A percentile compares a stretch with the other conserved stretches of the same genome.
phyloP scores from a whole-genome alignment of 108 stramenopile species.

The Cyclostephanos invisitatus region DNA sequence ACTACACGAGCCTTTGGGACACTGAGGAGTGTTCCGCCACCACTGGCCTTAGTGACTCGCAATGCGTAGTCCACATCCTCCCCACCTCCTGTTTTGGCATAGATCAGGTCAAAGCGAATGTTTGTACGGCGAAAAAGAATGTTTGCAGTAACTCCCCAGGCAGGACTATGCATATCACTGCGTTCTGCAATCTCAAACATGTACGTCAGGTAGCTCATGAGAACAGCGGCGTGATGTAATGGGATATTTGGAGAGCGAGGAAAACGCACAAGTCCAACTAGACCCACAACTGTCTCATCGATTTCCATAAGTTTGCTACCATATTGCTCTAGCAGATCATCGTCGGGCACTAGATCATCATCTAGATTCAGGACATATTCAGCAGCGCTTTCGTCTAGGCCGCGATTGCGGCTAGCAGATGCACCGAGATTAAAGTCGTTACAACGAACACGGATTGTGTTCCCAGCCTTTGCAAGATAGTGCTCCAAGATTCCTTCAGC shows the following conservation, averaged over 20 bases:
- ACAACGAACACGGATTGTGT: conserved; percentile 50
- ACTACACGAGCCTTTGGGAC: conserved; percentile 37
- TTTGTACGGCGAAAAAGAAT: conserved; percentile 46
- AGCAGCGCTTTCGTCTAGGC: conserved; percentile 46
- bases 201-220: conserved; percentile 65
- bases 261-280: conserved; percentile 54
- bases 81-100: conserved; percentile 68
- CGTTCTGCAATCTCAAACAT: conserved; percentile 55
- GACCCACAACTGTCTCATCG: conserved; percentile 15
- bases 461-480: conserved; percentile 23
- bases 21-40: conserved; percentile 19
- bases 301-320: not conserved
- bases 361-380: conserved; percentile 53
- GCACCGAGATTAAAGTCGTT: conserved; percentile 49
- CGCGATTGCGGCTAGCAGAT: conserved; percentile 50
- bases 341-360: conserved; percentile 49
- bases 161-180: conserved; percentile 44
- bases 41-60: conserved; percentile 7
- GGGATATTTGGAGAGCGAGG: conserved; percentile 41
- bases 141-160: conserved; percentile 72
- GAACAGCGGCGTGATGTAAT: conserved; percentile 47
- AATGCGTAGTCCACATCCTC: conserved; percentile 62
- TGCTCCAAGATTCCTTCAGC: conserved; percentile 26
- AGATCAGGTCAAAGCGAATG: conserved; percentile 48
- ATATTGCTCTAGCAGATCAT: conserved; percentile 39